A percentile compares a stretch with the other conserved stretches of the same genome.
phyloP scores from a whole-genome alignment of 1,284 basidiomycete genomes.

The Vanrija sp. region DNA sequence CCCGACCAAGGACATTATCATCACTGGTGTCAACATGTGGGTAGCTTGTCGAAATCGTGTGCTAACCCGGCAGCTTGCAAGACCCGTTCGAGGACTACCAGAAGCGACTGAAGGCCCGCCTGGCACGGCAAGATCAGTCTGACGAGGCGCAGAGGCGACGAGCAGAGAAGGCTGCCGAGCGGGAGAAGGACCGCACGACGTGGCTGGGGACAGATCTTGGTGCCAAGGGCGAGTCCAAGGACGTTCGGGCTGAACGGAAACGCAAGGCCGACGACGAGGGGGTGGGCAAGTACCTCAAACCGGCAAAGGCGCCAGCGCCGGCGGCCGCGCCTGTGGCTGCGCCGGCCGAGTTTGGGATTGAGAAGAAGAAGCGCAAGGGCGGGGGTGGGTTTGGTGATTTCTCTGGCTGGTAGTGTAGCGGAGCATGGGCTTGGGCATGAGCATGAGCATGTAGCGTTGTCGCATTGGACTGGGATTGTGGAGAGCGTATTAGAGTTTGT shows the following conservation, averaged over 20 bases:
- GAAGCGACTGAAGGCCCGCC: conserved; percentile 40
- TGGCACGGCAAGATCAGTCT: conserved; percentile 42
- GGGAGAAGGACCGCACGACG: conserved; percentile 51
- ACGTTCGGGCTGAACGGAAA: conserved; percentile 31
- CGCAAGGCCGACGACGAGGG: conserved; percentile 35
- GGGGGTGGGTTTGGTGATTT: conserved; percentile 52
- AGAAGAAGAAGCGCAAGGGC: conserved; percentile 48
- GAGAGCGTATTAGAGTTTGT: too few relatives aligned
- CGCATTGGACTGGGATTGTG: too few relatives aligned
- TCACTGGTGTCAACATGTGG: conserved; percentile 44
- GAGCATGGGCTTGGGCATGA: too few relatives aligned
- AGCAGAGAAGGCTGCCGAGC: conserved; percentile 40
- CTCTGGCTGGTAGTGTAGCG: conserved; percentile 37
- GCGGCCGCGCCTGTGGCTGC: not conserved
- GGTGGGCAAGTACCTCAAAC: conserved; percentile 51
- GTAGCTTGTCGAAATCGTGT: conserved; percentile 2
- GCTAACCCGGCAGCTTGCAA: conserved; percentile 38
- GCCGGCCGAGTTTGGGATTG: conserved; percentile 35
- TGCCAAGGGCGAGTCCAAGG: conserved; percentile 36
- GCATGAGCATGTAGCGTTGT: not conserved
- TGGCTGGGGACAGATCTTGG: conserved; percentile 50
- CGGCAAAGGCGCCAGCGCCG: not conserved
- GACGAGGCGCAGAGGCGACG: conserved; percentile 43
- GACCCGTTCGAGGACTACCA: conserved; percentile 53
- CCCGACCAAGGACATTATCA: conserved; percentile 72